Percentiles rank a stretch among this genome's conserved stretches.
Conservation (phyloP, 1,284 basidiomycete genomes). For the Malassezia japonica region DNA sequence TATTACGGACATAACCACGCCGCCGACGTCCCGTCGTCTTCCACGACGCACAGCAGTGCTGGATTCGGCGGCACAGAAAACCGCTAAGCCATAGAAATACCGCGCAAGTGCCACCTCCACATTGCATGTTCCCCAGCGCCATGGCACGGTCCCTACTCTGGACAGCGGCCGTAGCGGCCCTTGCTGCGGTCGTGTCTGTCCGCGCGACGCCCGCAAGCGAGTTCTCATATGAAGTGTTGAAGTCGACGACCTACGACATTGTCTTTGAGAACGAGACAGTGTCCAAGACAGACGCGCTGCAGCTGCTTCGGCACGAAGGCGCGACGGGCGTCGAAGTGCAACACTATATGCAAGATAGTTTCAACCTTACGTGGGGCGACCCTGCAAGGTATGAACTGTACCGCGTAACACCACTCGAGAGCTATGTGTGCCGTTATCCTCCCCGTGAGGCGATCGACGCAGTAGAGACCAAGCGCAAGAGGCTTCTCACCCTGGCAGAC, state of each 20-base stretch:
- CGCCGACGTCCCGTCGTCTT: neutral
- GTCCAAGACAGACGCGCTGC: neutral
- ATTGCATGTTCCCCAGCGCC: neutral
- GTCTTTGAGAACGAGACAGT: constrained; percentile 7
- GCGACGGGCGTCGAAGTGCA: neutral
- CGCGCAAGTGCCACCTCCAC: too few species aligned
- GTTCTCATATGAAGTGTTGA: neutral
- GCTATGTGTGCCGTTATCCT: constrained; percentile 5
- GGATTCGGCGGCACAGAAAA: constrained; percentile 12
- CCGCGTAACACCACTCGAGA: constrained; percentile 1
- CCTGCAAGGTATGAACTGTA: constrained; percentile 3
- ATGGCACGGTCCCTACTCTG: neutral
- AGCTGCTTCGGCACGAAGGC: neutral
- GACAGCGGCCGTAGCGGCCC: neutral
- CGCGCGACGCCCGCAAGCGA: neutral
- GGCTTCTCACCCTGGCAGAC: neutral
- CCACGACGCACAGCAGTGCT: constrained; percentile 1
- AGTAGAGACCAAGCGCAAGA: neutral
- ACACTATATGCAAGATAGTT: too few species aligned
- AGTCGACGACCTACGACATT: neutral
- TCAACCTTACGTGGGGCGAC: neutral
- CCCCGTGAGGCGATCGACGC: neutral
- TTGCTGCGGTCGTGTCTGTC: neutral
- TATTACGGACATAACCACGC: constrained; percentile 1
- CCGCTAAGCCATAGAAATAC: constrained; percentile 1